These are phyloP conservation scores for Penicillium manginii DNA, from an alignment of 495 filamentous ascomycete genomes.

Conservation along the genomic window DNA sequence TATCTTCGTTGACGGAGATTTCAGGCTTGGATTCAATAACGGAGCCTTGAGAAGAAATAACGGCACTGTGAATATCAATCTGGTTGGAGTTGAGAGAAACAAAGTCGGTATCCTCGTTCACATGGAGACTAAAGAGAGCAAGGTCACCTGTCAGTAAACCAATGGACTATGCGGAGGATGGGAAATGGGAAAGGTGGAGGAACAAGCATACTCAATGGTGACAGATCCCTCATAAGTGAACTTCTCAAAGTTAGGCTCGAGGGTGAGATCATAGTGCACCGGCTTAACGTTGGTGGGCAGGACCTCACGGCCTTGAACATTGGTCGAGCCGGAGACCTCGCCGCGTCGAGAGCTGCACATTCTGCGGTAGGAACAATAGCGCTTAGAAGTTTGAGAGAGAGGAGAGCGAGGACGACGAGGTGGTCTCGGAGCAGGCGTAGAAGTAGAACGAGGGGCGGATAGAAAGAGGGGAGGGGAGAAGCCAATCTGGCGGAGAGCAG, in stretches of 20 bases:
- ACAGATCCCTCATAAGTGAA: conserved; percentile 68
- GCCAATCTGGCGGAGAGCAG: conserved; percentile 40
- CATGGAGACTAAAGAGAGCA: conserved; percentile 61
- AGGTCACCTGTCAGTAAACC: conserved; percentile 7
- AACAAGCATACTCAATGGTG: conserved; percentile 58
- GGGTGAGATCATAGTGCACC: conserved; percentile 65
- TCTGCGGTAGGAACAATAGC: conserved; percentile 55
- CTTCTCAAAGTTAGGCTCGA: conserved; percentile 67
- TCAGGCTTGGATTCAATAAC: conserved; percentile 56
- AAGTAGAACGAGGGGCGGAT: conserved; percentile 30
- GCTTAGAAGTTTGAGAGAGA: conserved; percentile 43
- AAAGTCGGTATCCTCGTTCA: conserved; percentile 80
- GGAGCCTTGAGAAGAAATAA: conserved; percentile 54
- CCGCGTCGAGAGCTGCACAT: conserved; percentile 51
- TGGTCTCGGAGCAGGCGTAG: conserved; percentile 20
- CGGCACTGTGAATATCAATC: conserved; percentile 79
- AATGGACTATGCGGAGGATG: background rate
- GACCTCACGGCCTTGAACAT: conserved; percentile 64
- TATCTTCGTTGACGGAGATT: conserved; percentile 58
- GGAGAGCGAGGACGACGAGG: conserved; percentile 31
- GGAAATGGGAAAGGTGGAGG: background rate
- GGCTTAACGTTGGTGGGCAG: conserved; percentile 71
- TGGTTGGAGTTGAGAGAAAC: conserved; percentile 88
- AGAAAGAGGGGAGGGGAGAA: conserved; percentile 36
- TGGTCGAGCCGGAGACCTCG: conserved; percentile 49